phyloP scores from a whole-genome alignment of 441 rosid genomes.

The Geranium incanum region DNA sequence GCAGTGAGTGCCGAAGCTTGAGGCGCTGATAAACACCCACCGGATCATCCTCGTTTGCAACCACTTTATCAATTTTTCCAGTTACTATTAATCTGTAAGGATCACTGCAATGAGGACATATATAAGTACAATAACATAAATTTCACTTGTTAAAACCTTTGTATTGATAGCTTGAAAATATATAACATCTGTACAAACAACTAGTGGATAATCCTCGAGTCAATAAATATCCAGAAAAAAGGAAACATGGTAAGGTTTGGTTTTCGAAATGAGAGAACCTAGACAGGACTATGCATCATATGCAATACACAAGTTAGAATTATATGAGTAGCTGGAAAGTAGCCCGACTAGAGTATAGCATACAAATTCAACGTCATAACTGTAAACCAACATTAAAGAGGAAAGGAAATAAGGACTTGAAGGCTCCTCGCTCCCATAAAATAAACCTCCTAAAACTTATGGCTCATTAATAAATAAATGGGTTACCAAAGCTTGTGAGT shows the following conservation, averaged over 20 bases:
- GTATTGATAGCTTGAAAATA: too few species aligned
- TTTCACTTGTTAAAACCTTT: too few species aligned
- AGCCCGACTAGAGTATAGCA: too few species aligned
- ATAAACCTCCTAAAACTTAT: not conserved
- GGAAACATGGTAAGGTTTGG: not conserved
- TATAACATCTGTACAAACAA: too few species aligned
- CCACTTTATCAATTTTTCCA: not conserved
- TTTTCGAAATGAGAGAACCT: not conserved
- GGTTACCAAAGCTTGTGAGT: not conserved
- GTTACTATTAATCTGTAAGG: not conserved
- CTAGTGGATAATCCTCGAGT: not conserved
- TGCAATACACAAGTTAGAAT: not conserved
- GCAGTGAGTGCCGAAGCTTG: conserved; percentile 7
- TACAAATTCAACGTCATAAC: not conserved
- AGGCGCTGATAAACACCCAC: not conserved
- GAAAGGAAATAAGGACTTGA: not conserved
- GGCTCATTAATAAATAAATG: not conserved
- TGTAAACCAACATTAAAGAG: not conserved
- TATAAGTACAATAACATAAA: not conserved
- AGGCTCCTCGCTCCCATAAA: not conserved
- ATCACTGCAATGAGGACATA: conserved; percentile 5
- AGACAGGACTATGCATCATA: not conserved
- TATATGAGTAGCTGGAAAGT: too few species aligned
- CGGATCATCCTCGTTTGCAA: not conserved
- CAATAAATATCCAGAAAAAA: not conserved